These are phyloP conservation scores for Purshia tridentata DNA, from an alignment of 306 rosid species.

Conservation along the genomic window DNA sequence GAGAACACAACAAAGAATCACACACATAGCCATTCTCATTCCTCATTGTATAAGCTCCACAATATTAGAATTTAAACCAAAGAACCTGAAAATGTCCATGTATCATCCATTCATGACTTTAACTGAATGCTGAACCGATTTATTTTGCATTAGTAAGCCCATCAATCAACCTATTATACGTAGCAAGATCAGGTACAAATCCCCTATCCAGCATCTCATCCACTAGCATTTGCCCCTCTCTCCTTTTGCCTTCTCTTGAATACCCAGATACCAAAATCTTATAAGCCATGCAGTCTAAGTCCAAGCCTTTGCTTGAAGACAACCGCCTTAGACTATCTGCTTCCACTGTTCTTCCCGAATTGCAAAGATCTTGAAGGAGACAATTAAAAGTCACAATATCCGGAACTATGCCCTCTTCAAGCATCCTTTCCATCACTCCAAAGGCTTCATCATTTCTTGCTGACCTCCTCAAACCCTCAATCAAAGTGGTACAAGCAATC, in stretches of 20 bases:
- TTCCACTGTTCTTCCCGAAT: constrained; percentile 49
- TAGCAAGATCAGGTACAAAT: constrained; percentile 63
- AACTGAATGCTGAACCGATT: background rate
- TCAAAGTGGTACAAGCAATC: constrained; percentile 61
- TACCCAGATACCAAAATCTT: constrained; percentile 57
- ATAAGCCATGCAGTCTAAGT: constrained; percentile 54
- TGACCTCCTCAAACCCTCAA: constrained; percentile 65
- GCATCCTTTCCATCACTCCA: constrained; percentile 59
- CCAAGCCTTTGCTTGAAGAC: constrained; percentile 62
- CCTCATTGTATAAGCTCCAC: too few species aligned
- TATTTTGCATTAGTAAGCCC: constrained; percentile 33
- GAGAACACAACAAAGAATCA: too few species aligned
- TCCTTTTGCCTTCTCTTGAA: constrained; percentile 45
- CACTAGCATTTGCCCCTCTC: constrained; percentile 53
- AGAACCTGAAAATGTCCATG: background rate
- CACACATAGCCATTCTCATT: too few species aligned
- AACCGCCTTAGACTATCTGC: constrained; percentile 62
- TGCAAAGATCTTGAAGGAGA: constrained; percentile 62
- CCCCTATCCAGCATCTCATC: constrained; percentile 86
- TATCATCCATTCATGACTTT: constrained; percentile 23
- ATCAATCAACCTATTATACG: constrained; percentile 62
- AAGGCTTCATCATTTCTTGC: constrained; percentile 46
- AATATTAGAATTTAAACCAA: too few species aligned
- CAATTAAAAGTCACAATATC: constrained; percentile 74
- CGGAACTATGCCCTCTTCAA: constrained; percentile 50